Percentiles rank a stretch among this genome's conserved stretches.
These are phyloP conservation scores for Cryoendolithus antarcticus DNA, from an alignment of 2,329 filamentous ascomycete species.

Conservation along the genomic window DNA sequence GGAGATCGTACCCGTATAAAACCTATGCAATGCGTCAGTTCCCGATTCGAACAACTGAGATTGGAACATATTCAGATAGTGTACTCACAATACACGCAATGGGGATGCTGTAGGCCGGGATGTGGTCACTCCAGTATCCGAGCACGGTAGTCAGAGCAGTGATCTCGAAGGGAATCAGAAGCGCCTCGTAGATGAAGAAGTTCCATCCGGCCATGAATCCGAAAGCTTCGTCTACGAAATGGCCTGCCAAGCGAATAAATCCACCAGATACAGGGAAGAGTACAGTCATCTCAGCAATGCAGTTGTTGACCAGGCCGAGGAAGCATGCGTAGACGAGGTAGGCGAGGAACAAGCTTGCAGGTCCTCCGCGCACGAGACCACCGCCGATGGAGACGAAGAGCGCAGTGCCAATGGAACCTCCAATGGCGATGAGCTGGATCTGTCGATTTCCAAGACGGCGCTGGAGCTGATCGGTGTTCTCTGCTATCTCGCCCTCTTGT, in stretches of 20 bases:
- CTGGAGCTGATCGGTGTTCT: slow-evolving; percentile 20
- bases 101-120: slow-evolving; percentile 29
- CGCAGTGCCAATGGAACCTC: slow-evolving; percentile 22
- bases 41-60: too few species aligned
- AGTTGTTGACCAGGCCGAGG: slow-evolving; percentile 52
- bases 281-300: slow-evolving; percentile 51
- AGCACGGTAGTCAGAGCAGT: slow-evolving; percentile 31
- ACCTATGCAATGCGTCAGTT: slow-evolving; percentile 1
- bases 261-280: slow-evolving; percentile 52
- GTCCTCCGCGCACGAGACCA: slow-evolving; percentile 39
- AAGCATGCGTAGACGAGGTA: slow-evolving; percentile 45
- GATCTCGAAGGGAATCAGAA: slow-evolving; percentile 42
- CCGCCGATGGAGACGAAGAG: slow-evolving; percentile 40
- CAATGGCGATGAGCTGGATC: slow-evolving; percentile 26
- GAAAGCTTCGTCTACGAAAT: slow-evolving; percentile 54
- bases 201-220: slow-evolving; percentile 45
- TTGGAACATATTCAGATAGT: background rate
- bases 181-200: slow-evolving; percentile 39
- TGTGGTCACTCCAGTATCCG: slow-evolving; percentile 32
- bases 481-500: slow-evolving; percentile 8
- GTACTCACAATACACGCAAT: slow-evolving; percentile 26
- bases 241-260: slow-evolving; percentile 51
- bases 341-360: slow-evolving; percentile 44
- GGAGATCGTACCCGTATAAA: slow-evolving; percentile 6
- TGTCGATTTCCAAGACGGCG: slow-evolving; percentile 22